phyloP scores from a whole-genome alignment of 1,284 basidiomycete genomes.

The Ceratobasidium sp. region DNA sequence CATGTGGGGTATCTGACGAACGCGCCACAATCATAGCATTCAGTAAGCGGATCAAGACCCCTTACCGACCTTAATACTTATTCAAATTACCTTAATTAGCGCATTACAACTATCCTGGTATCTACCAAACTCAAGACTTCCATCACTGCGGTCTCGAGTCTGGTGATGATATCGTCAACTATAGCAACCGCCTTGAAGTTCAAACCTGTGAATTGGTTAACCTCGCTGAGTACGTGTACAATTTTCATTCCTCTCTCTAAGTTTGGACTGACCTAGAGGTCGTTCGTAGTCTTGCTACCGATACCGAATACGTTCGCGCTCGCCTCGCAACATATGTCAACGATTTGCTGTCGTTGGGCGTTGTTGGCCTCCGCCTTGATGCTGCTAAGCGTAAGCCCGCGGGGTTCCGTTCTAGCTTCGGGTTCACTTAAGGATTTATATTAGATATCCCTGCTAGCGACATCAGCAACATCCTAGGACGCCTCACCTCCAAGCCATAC shows the following conservation, averaged over 20 bases:
- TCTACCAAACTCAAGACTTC: conserved; percentile 49
- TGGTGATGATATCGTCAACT: conserved; percentile 45
- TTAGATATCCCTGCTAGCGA: conserved; percentile 48
- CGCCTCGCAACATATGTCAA: conserved; percentile 70
- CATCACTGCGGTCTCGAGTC: conserved; percentile 48
- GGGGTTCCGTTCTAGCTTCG: not conserved
- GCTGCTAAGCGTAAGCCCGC: conserved; percentile 70
- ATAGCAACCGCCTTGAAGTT: conserved; percentile 70
- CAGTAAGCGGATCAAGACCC: conserved; percentile 23
- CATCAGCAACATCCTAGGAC: conserved; percentile 47
- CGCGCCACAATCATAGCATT: conserved; percentile 29
- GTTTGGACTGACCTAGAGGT: not conserved
- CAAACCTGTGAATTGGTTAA: conserved; percentile 63
- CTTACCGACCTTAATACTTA: not conserved
- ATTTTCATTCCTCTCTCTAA: not conserved
- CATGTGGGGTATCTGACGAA: not conserved
- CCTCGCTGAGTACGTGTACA: conserved; percentile 48
- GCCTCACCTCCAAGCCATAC: conserved; percentile 42
- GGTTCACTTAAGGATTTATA: not conserved
- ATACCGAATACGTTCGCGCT: conserved; percentile 69
- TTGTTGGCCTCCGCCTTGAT: conserved; percentile 75
- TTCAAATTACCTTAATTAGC: conserved; percentile 26
- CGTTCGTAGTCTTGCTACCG: conserved; percentile 62
- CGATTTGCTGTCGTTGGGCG: conserved; percentile 71
- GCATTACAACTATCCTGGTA: conserved; percentile 50